These are phyloP conservation scores for Solanum appendiculatum DNA, from an alignment of 257 asterid genomes.

Conservation along the genomic window DNA sequence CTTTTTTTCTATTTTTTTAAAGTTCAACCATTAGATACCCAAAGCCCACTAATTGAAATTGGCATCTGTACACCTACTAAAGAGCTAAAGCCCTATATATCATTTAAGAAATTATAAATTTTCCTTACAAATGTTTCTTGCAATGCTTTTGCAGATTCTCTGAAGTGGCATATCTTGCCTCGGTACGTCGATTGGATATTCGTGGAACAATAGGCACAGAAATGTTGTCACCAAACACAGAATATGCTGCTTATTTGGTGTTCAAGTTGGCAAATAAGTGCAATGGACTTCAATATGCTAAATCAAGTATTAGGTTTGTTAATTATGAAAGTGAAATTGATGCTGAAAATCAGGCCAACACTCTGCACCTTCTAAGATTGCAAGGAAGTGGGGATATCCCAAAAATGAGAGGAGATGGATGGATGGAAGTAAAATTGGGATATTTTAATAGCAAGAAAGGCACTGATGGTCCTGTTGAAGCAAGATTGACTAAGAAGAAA, in stretches of 20 bases:
- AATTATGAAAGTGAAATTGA: background rate
- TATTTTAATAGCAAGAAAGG: background rate
- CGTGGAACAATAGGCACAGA: slow-evolving; percentile 19
- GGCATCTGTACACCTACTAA: background rate
- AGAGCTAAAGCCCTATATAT: background rate
- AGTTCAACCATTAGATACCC: no score
- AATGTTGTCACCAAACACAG: slow-evolving; percentile 25
- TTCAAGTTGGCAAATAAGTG: slow-evolving; percentile 14
- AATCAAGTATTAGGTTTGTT: background rate
- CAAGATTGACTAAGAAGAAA: background rate
- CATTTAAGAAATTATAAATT: background rate
- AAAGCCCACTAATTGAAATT: no score
- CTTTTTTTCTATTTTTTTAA: no score
- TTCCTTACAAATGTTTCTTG: background rate
- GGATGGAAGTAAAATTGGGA: slow-evolving; percentile 45
- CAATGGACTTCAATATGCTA: slow-evolving; percentile 31
- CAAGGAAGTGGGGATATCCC: background rate
- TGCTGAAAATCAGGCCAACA: background rate
- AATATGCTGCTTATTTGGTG: slow-evolving; percentile 47
- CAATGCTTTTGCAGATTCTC: slow-evolving; percentile 13
- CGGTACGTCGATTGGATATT: background rate
- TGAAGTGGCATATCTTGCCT: background rate
- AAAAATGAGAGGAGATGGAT: slow-evolving; percentile 31
- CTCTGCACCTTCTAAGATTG: background rate
- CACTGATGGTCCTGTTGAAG: background rate